Percentiles rank a stretch among this genome's conserved stretches.
Conservation (phyloP, 495 filamentous ascomycete species). For the Hypoxylon fuscum region DNA sequence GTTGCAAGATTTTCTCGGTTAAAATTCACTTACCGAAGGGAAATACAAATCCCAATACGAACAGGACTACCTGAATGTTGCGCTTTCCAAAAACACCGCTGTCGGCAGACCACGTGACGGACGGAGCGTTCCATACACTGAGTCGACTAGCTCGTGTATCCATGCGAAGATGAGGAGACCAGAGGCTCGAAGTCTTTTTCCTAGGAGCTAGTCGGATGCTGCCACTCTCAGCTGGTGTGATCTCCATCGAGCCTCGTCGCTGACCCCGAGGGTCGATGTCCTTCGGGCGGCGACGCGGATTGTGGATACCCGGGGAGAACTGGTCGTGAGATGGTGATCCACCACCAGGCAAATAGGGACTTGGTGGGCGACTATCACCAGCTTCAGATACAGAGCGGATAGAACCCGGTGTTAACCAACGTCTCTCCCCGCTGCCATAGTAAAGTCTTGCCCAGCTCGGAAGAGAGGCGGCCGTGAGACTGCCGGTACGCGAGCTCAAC, state of each 20-base stretch:
- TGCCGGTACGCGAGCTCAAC: slow-evolving; percentile 59
- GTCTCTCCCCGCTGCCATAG: slow-evolving; percentile 63
- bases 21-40: slow-evolving; percentile 70
- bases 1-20: not conserved
- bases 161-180: slow-evolving; percentile 77
- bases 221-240: slow-evolving; percentile 37
- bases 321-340: slow-evolving; percentile 58
- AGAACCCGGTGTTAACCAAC: slow-evolving; percentile 53
- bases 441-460: slow-evolving; percentile 71
- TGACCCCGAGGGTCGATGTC: slow-evolving; percentile 38
- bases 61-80: slow-evolving; percentile 86
- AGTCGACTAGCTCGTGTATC: slow-evolving; percentile 66
- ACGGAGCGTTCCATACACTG: slow-evolving; percentile 74
- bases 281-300: slow-evolving; percentile 60
- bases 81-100: slow-evolving; percentile 69
- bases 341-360: slow-evolving; percentile 47
- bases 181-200: slow-evolving; percentile 65
- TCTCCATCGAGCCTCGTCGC: slow-evolving; percentile 47
- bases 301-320: slow-evolving; percentile 59
- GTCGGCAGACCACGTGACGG: slow-evolving; percentile 69
- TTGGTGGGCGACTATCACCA: slow-evolving; percentile 52
- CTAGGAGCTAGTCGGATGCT: slow-evolving; percentile 40
- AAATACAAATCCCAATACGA: slow-evolving; percentile 86
- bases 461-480: slow-evolving; percentile 64
- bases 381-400: slow-evolving; percentile 51